These are phyloP conservation scores for Cornus florida DNA, from an alignment of 148 eudicot genomes.

Conservation along the genomic window DNA sequence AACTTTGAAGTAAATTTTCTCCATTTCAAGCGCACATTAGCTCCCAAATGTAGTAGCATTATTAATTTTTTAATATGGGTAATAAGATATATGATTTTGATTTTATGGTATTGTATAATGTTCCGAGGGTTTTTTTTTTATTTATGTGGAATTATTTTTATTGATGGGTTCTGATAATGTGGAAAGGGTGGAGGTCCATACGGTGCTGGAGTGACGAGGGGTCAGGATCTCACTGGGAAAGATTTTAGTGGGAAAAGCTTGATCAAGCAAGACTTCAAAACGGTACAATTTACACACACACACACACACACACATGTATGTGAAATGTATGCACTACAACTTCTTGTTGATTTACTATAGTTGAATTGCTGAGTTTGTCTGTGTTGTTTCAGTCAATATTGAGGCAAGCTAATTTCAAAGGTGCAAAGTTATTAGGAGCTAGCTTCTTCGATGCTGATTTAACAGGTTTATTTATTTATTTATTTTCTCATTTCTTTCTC, in stretches of 20 bases:
- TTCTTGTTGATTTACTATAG: not conserved
- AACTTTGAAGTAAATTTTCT: not conserved
- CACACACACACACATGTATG: not conserved
- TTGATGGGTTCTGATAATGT: slow-evolving; percentile 13
- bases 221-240: slow-evolving; percentile 88
- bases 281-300: slow-evolving; percentile 32
- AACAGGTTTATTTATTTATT: slow-evolving; percentile 48
- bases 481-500: not conserved
- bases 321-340: not conserved
- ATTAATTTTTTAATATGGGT: not conserved
- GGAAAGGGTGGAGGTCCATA: slow-evolving; percentile 95
- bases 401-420: slow-evolving; percentile 88
- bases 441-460: slow-evolving; percentile 99
- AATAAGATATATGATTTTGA: not conserved
- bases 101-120: not conserved
- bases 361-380: not conserved
- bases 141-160: not conserved
- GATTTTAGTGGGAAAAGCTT: slow-evolving; percentile 87
- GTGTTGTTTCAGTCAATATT: slow-evolving; percentile 66
- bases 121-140: not conserved
- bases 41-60: too few relatives aligned
- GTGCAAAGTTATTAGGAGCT: slow-evolving; percentile 86
- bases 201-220: slow-evolving; percentile 90
- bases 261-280: slow-evolving; percentile 93
- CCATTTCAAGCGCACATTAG: too few relatives aligned